A percentile compares a stretch with the other conserved stretches of the same genome.
Evolutionary conservation across 805 yeast species (phyloP).

Genomic region (Saturnispora galanensis): DNA sequence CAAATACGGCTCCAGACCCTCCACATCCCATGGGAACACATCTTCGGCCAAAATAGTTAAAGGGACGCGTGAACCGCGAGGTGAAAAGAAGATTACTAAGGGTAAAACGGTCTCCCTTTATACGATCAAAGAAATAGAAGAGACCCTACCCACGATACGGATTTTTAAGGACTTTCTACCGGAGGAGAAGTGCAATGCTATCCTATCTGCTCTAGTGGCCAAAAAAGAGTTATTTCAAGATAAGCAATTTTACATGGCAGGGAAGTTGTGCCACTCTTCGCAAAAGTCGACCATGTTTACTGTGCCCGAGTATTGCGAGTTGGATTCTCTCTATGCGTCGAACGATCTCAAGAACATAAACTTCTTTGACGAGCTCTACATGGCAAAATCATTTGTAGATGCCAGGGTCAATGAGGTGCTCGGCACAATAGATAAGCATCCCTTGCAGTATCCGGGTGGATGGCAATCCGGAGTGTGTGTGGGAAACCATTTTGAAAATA

Average conservation of each 20-base stretch:
- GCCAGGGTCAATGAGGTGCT: slow-evolving; percentile 16
- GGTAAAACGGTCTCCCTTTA: slow-evolving; percentile 27
- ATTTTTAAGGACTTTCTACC: slow-evolving; percentile 46
- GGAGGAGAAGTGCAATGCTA: slow-evolving; percentile 32
- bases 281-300: slow-evolving; percentile 37
- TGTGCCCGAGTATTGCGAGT: background rate
- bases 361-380: slow-evolving; percentile 11
- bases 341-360: background rate
- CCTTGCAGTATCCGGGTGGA: slow-evolving; percentile 28
- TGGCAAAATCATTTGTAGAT: slow-evolving; percentile 11
- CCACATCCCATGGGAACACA: too few relatives aligned
- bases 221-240: slow-evolving; percentile 32
- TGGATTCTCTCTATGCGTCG: slow-evolving; percentile 3
- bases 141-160: slow-evolving; percentile 41
- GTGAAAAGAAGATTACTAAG: background rate
- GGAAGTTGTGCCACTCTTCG: slow-evolving; percentile 49
- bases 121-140: slow-evolving; percentile 42
- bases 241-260: slow-evolving; percentile 51
- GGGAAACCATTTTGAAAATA: slow-evolving; percentile 44
- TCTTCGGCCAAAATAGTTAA: background rate
- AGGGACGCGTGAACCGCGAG: background rate
- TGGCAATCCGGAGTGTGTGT: slow-evolving; percentile 51
- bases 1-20: too few relatives aligned
- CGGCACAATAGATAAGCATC: slow-evolving; percentile 18
- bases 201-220: slow-evolving; percentile 34